These are phyloP conservation scores for Syzygium oleosum DNA, from an alignment of 345 rosid genomes.

Conservation along the genomic window DNA sequence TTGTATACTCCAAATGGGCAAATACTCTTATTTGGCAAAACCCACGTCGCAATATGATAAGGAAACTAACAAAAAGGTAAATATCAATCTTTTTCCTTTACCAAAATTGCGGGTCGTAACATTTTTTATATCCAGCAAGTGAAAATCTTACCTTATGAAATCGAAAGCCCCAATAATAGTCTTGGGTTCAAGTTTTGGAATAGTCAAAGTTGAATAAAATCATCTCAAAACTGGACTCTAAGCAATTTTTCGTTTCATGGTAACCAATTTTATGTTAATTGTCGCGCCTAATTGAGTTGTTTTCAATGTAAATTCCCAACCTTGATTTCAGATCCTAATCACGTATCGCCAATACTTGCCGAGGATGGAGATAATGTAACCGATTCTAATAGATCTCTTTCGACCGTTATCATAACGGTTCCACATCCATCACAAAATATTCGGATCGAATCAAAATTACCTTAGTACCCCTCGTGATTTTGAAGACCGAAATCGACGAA, in stretches of 20 bases:
- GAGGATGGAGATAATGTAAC: background rate
- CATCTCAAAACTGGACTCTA: background rate
- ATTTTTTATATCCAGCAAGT: background rate
- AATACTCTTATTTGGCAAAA: background rate
- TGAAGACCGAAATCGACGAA: background rate
- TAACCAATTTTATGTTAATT: background rate
- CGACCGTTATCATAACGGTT: background rate
- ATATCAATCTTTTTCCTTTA: background rate
- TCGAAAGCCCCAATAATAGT: background rate
- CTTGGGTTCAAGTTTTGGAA: background rate
- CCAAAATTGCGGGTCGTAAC: background rate
- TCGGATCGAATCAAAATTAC: accelerated
- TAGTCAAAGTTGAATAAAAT: background rate
- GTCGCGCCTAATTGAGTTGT: background rate
- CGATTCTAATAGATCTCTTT: background rate
- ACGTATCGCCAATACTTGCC: background rate
- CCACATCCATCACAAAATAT: accelerated
- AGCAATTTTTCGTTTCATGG: background rate
- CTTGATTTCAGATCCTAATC: background rate
- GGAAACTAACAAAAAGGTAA: background rate
- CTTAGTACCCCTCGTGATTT: background rate
- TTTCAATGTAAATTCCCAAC: background rate
- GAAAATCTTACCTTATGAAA: background rate
- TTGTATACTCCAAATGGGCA: background rate
- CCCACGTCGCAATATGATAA: background rate